Evolutionary conservation across 208 protist species (phyloP).

Genomic region (Porcisia hertigi): DNA sequence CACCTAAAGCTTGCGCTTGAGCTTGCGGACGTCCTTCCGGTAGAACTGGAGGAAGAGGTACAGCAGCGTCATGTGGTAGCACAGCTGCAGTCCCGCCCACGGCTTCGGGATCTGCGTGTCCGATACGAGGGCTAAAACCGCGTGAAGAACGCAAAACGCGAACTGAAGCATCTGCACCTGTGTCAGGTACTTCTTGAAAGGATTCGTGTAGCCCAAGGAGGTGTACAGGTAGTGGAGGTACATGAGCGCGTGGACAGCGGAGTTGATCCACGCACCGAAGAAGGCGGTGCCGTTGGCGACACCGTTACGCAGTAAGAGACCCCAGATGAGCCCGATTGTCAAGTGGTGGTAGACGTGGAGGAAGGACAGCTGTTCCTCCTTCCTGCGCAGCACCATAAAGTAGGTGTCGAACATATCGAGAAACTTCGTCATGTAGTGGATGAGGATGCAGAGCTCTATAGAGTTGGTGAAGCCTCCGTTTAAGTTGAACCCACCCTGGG

Average conservation of each 20-base stretch:
- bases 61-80: slow-evolving; percentile 86
- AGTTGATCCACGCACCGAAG: slow-evolving; percentile 91
- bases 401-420: slow-evolving; percentile 90
- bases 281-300: slow-evolving; percentile 87
- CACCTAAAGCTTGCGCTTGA: slow-evolving; percentile 24
- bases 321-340: slow-evolving; percentile 89
- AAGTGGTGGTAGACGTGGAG: slow-evolving; percentile 92
- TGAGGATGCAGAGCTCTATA: slow-evolving; percentile 85
- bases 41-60: slow-evolving; percentile 86
- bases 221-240: slow-evolving; percentile 92
- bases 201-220: slow-evolving; percentile 84
- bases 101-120: slow-evolving; percentile 60
- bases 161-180: slow-evolving; percentile 90
- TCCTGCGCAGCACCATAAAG: slow-evolving; percentile 91
- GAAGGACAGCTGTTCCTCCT: slow-evolving; percentile 85
- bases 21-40: slow-evolving; percentile 33
- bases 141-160: slow-evolving; percentile 80
- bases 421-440: slow-evolving; percentile 90
- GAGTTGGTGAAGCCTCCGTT: slow-evolving; percentile 61
- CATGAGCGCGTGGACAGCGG: slow-evolving; percentile 88
- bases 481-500: slow-evolving; percentile 75
- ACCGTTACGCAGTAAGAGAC: slow-evolving; percentile 80
- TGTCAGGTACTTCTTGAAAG: slow-evolving; percentile 85
- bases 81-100: slow-evolving; percentile 73
- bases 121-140: slow-evolving; percentile 58